Percentiles rank a stretch among this genome's conserved stretches.
These are phyloP conservation scores for Hypoxylon lenormandii DNA, from an alignment of 495 filamentous ascomycete genomes.

Conservation along the genomic window DNA sequence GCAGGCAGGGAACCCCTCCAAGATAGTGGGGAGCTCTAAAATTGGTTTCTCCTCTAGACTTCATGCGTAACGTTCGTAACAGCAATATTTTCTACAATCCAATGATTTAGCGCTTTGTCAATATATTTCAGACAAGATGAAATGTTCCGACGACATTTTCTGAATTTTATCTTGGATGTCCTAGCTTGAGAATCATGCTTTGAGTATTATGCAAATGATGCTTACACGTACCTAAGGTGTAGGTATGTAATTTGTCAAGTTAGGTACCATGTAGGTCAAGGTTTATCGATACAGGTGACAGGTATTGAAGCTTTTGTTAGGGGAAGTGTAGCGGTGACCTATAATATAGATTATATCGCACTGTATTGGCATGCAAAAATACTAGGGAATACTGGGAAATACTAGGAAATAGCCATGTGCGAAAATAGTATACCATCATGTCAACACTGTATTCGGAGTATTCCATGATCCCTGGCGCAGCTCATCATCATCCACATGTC, in stretches of 20 bases:
- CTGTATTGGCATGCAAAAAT: conserved; percentile 1
- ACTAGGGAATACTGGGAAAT: neutral
- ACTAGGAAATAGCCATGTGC: neutral
- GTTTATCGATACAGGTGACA: no score
- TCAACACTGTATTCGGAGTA: conserved; percentile 20
- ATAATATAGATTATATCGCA: neutral
- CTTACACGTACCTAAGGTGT: no score
- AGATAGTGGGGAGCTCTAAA: conserved; percentile 37
- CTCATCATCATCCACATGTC: conserved; percentile 24
- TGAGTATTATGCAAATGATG: no score
- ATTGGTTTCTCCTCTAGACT: conserved; percentile 30
- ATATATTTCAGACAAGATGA: neutral
- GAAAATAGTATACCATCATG: neutral
- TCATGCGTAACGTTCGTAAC: conserved; percentile 40
- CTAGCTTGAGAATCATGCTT: no score
- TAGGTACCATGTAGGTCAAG: no score
- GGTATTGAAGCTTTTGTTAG: no score
- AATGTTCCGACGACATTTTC: no score
- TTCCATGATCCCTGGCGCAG: conserved; percentile 32
- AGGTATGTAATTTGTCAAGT: no score
- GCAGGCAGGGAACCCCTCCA: conserved; percentile 28
- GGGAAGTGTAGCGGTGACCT: neutral
- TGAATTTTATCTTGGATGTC: no score
- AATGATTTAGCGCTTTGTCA: conserved; percentile 24
- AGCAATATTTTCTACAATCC: conserved; percentile 14